Base-by-base conservation (phyloP, 768 basidiomycete species). In the Tulasnella sp. region DNA sequence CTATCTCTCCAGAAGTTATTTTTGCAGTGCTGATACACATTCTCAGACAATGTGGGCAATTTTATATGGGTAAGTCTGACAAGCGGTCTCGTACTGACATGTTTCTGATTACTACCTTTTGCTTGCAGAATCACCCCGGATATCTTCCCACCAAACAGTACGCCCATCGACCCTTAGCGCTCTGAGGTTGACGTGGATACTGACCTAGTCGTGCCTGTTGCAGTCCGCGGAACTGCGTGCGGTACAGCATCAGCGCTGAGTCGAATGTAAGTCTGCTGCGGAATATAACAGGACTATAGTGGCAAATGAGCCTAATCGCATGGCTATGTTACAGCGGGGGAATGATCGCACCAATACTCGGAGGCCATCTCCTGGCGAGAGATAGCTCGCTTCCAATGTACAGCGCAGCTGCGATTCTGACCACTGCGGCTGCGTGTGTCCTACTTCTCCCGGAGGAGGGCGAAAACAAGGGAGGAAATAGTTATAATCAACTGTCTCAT, bases 181-280 rank as follows among this genome's bases (percentile, higher is more conserved):
- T 28, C n/a, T 48, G 24, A 31, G 28, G 5, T 60, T 6, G 7
- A 24, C n/a, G 22, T 24, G 14, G 20, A 37, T 60, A 20, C 54
- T 74, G 22, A 64, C 72, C 72, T 8, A 64, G 18, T 42, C 14
- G 60, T 54, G 7, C 0, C 20, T 60, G 7, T 46, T 31, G 81
- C 83, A 92, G 93, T 96, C 3, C 91, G 96, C 74, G 96, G 96
- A 40, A 96, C 95, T 0, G 96, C 95, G 0, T 93, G 93, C 83
- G 96, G 96, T 0, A 93, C 94, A 77, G 95, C 96, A 0, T 95
- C 94, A 3, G 95, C 95, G 14, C 85, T 97, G 0, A 96, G 93
- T 1, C 89, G 96, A 85, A 91, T 96, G 92, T 95, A 84, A 76
- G 92, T 16, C 34, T 50, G n/a, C 3, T 60, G 69, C 37, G 77